A percentile compares a stretch with the other conserved stretches of the same genome.
phyloP scores from a whole-genome alignment of 208 protist species.

The Acanthamoeba sp. region DNA sequence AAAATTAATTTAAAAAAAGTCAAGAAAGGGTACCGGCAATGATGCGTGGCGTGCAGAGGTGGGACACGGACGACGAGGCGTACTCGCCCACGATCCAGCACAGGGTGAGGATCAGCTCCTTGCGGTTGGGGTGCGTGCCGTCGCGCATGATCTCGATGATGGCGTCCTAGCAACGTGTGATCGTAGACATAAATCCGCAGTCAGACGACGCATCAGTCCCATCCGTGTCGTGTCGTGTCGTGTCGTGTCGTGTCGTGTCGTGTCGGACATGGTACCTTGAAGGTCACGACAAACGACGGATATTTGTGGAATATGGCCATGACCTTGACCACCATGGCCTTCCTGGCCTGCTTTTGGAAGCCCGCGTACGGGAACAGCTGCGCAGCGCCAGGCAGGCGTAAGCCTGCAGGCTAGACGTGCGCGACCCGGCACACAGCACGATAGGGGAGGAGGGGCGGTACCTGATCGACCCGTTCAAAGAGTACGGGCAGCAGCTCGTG shows the following conservation, averaged over 20 bases:
- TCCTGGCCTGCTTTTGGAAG: constrained; percentile 57
- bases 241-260: no score
- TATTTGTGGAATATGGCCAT: constrained; percentile 73
- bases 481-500: constrained; percentile 39
- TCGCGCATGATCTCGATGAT: constrained; percentile 66
- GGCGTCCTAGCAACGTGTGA: background rate
- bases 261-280: constrained; percentile 64
- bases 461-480: constrained; percentile 37
- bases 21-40: background rate
- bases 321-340: constrained; percentile 73
- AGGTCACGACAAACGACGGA: constrained; percentile 54
- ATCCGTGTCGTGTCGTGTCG: no score
- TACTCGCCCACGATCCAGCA: constrained; percentile 78
- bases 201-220: background rate
- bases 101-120: constrained; percentile 60
- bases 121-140: background rate
- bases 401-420: no score
- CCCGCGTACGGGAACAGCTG: constrained; percentile 78
- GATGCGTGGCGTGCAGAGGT: background rate
- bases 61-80: background rate
- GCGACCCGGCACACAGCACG: background rate
- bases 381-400: background rate
- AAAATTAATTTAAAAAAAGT: background rate
- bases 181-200: background rate
- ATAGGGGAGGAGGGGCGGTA: background rate